Evolutionary conservation across 1,139 yeast genomes (phyloP).

Genomic region (Hansenula lynferdii): DNA sequence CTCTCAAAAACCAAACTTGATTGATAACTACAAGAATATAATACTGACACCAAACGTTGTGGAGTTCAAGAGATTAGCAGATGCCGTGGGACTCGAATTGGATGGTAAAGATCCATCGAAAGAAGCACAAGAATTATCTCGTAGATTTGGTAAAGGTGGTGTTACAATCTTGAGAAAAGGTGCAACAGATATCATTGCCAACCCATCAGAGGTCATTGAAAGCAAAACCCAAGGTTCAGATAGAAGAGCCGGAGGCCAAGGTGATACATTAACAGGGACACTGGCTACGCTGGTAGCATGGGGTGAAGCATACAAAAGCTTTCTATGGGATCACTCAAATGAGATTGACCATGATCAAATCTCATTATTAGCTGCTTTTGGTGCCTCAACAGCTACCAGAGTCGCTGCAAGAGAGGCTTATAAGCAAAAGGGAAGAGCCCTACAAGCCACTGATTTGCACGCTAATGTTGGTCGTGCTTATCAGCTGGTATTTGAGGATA

Average conservation of each 20-base stretch:
- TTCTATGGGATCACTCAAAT: slow-evolving; percentile 46
- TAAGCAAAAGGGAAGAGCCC: slow-evolving; percentile 60
- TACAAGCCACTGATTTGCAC: slow-evolving; percentile 84
- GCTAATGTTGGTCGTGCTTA: slow-evolving; percentile 62
- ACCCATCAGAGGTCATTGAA: slow-evolving; percentile 32
- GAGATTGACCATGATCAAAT: slow-evolving; percentile 30
- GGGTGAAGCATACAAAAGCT: slow-evolving; percentile 53
- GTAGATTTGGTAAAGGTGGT: slow-evolving; percentile 51
- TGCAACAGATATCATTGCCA: slow-evolving; percentile 47
- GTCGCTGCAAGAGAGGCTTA: slow-evolving; percentile 64
- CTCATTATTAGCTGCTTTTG: slow-evolving; percentile 61
- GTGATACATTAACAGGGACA: slow-evolving; percentile 74
- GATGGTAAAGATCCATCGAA: slow-evolving; percentile 3
- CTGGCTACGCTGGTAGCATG: slow-evolving; percentile 65
- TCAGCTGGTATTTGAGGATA: slow-evolving; percentile 39
- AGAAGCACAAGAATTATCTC: slow-evolving; percentile 37
- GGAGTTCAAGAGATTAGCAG: slow-evolving; percentile 68
- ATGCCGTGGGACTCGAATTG: slow-evolving; percentile 36
- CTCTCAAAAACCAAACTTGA: slow-evolving; percentile 48
- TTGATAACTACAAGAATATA: slow-evolving; percentile 49
- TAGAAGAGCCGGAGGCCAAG: slow-evolving; percentile 85
- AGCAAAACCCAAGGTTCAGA: slow-evolving; percentile 53
- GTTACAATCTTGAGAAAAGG: slow-evolving; percentile 77
- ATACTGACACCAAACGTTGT: slow-evolving; percentile 86
- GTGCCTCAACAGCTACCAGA: slow-evolving; percentile 68